Conservation (phyloP, 495 filamentous ascomycete genomes). For the Platismatia glauca region DNA sequence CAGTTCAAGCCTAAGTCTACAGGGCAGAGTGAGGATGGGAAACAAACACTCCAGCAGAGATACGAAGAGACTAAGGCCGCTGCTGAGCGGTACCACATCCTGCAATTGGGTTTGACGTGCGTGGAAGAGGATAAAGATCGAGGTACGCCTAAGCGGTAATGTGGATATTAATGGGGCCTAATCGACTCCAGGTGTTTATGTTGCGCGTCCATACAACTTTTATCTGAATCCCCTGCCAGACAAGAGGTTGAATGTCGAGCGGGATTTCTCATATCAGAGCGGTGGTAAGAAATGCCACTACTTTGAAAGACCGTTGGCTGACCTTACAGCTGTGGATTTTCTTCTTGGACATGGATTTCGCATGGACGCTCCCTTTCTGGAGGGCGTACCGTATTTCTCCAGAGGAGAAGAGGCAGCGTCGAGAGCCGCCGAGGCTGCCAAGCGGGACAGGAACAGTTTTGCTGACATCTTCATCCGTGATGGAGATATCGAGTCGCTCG, state of each 20-base stretch:
- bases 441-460: constrained; percentile 32
- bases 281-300: constrained; percentile 31
- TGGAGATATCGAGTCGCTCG: constrained; percentile 45
- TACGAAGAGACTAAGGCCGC: constrained; percentile 56
- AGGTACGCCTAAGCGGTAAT: constrained; percentile 27
- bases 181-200: constrained; percentile 41
- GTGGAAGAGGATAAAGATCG: constrained; percentile 44
- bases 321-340: constrained; percentile 49
- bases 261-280: constrained; percentile 45
- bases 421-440: constrained; percentile 28
- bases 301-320: not conserved
- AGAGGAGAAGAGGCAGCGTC: constrained; percentile 49
- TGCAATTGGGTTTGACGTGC: constrained; percentile 70
- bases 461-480: constrained; percentile 45
- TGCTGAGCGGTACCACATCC: constrained; percentile 60
- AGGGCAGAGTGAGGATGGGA: constrained; percentile 18
- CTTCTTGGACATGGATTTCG: constrained; percentile 53
- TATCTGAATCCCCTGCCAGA: constrained; percentile 48
- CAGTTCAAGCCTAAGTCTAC: constrained; percentile 23
- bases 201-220: constrained; percentile 61
- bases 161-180: constrained; percentile 11
- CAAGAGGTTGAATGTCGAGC: constrained; percentile 43
- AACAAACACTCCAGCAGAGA: constrained; percentile 49
- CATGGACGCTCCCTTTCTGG: constrained; percentile 45
- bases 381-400: constrained; percentile 63